Conservation (phyloP, 441 rosid genomes). For the Hura crepitans region DNA sequence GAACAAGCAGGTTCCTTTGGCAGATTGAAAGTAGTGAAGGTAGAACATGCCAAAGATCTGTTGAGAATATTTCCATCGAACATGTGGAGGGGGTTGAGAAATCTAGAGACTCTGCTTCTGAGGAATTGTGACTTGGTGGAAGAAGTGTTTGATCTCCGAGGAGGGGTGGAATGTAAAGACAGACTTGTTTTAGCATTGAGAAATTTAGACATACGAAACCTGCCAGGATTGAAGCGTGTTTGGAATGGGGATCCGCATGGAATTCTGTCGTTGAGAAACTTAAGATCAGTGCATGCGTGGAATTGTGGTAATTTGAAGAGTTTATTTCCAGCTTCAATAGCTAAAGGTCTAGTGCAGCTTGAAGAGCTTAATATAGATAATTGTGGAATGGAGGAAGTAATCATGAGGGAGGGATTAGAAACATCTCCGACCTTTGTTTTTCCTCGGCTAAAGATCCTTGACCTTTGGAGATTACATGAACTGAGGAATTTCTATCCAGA, state of each 20-base stretch:
- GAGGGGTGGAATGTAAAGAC: too few relatives aligned
- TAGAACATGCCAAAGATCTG: background rate
- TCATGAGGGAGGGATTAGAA: background rate
- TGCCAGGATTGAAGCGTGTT: constrained; percentile 27
- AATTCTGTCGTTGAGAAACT: constrained; percentile 22
- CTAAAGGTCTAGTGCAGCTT: constrained; percentile 19
- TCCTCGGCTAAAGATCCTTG: background rate
- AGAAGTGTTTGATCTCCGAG: constrained; percentile 22
- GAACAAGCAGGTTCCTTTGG: constrained; percentile 12
- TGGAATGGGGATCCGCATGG: constrained; percentile 25
- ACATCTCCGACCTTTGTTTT: background rate
- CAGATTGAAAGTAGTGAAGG: background rate
- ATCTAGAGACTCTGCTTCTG: background rate
- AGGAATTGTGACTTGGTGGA: constrained; percentile 15
- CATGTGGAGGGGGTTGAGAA: constrained; percentile 10
- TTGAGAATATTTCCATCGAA: constrained; percentile 6
- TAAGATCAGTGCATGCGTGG: background rate
- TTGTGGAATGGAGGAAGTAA: constrained; percentile 27
- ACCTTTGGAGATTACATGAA: background rate
- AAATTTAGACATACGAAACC: background rate
- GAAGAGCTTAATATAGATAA: background rate
- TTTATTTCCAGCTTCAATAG: constrained; percentile 30
- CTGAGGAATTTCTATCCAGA: constrained; percentile 6
- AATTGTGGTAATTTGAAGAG: constrained; percentile 18
- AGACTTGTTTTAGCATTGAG: background rate